These are phyloP conservation scores for Starmerella bombicola DNA, from an alignment of 805 yeast genomes.

Conservation along the genomic window DNA sequence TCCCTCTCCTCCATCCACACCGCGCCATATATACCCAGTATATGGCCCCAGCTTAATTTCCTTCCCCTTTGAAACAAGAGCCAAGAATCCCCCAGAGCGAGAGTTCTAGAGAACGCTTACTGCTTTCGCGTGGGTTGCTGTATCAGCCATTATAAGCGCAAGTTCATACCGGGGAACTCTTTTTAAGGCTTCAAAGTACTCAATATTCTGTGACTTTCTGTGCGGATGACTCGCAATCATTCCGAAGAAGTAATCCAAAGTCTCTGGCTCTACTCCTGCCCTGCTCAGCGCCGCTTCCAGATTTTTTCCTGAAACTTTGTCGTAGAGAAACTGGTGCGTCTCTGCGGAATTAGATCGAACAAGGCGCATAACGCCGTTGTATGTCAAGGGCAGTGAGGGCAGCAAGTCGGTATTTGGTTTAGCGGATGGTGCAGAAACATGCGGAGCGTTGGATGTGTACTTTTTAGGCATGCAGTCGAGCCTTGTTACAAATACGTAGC, in stretches of 20 bases:
- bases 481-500: slow-evolving; percentile 8
- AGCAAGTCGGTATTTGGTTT: not conserved
- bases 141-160: slow-evolving; percentile 20
- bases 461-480: slow-evolving; percentile 10
- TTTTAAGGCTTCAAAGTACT: slow-evolving; percentile 14
- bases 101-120: slow-evolving; percentile 2
- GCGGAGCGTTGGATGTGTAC: not conserved
- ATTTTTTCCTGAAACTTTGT: slow-evolving; percentile 10
- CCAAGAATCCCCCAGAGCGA: slow-evolving; percentile 14
- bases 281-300: slow-evolving; percentile 14
- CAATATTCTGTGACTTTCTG: slow-evolving; percentile 10
- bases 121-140: not conserved
- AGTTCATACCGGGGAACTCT: slow-evolving; percentile 17
- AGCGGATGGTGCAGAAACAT: not conserved
- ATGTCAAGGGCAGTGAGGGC: slow-evolving; percentile 20
- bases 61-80: slow-evolving; percentile 21
- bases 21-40: slow-evolving; percentile 18
- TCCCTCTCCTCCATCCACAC: too few relatives aligned
- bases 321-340: slow-evolving; percentile 18
- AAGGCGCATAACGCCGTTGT: slow-evolving; percentile 14
- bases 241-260: slow-evolving; percentile 17
- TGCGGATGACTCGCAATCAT: slow-evolving; percentile 12
- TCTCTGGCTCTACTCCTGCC: slow-evolving; percentile 23
- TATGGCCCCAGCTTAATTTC: slow-evolving; percentile 16
- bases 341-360: slow-evolving; percentile 10